Evolutionary conservation across 306 rosid genomes (phyloP).

Genomic region (Vigna radiata): DNA sequence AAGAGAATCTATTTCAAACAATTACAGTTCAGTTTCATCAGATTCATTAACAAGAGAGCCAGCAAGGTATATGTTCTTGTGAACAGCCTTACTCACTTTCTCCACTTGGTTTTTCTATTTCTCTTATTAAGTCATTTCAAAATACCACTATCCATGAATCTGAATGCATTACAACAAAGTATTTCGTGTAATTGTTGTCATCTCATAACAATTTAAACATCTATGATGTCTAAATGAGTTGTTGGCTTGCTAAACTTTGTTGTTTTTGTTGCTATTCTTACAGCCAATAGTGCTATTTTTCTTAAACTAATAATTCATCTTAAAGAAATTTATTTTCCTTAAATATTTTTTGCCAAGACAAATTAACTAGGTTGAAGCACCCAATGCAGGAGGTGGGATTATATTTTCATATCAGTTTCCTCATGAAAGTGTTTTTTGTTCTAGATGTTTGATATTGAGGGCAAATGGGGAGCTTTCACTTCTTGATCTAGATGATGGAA

Average conservation of each 20-base stretch:
- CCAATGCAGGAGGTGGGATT: not conserved
- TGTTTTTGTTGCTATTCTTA: conserved; percentile 19
- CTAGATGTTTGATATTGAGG: conserved; percentile 94
- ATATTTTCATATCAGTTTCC: conserved; percentile 33
- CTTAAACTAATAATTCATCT: conserved; percentile 5
- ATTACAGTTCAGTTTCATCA: conserved; percentile 58
- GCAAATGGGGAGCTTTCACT: conserved; percentile 96
- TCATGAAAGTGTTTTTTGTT: conserved; percentile 51
- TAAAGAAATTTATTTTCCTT: conserved; percentile 34
- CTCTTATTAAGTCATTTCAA: conserved; percentile 27
- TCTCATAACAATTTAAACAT: conserved; percentile 7
- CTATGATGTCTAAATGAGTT: conserved; percentile 8
- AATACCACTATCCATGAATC: conserved; percentile 22
- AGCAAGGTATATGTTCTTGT: conserved; percentile 65
- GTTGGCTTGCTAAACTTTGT: conserved; percentile 26
- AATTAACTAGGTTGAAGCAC: conserved; percentile 1
- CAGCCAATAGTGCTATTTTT: conserved; percentile 5
- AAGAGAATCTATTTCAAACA: conserved; percentile 65
- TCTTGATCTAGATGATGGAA: conserved; percentile 96
- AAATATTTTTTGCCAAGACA: not conserved
- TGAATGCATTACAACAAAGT: conserved; percentile 16
- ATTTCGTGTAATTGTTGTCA: conserved; percentile 10
- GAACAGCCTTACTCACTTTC: conserved; percentile 24
- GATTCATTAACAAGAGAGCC: conserved; percentile 76
- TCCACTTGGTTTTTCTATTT: conserved; percentile 36